Evolutionary conservation across 768 basidiomycete species (phyloP).

Genomic region (Lactifluus piperatus): DNA sequence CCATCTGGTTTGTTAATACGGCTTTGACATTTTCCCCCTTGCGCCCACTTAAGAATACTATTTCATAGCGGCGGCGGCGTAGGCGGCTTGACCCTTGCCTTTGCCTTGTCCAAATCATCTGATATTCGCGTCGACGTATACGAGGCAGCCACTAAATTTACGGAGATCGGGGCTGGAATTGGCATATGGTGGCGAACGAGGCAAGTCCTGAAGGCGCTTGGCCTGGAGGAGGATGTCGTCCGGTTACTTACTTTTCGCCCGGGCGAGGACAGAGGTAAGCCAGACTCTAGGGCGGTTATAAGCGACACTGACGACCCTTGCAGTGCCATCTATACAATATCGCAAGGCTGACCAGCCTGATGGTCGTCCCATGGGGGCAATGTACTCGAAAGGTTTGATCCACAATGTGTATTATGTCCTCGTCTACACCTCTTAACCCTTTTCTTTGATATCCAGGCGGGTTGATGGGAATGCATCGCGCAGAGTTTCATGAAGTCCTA

Average conservation of each 20-base stretch:
- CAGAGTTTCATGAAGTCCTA: slow-evolving; percentile 56
- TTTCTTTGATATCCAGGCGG: slow-evolving; percentile 21
- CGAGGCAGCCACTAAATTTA: slow-evolving; percentile 26
- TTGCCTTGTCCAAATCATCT: slow-evolving; percentile 23
- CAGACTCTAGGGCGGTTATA: background rate
- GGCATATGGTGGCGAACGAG: slow-evolving; percentile 31
- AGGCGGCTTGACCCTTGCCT: slow-evolving; percentile 26
- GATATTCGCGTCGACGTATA: slow-evolving; percentile 29
- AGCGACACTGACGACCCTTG: background rate
- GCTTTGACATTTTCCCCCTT: slow-evolving; percentile 11
- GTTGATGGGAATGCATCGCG: slow-evolving; percentile 43
- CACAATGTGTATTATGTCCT: background rate
- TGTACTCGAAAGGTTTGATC: slow-evolving; percentile 48
- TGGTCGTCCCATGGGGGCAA: slow-evolving; percentile 44
- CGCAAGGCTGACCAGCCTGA: slow-evolving; percentile 53
- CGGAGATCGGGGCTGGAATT: slow-evolving; percentile 28
- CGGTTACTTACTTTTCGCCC: slow-evolving; percentile 22
- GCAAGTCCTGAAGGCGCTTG: slow-evolving; percentile 23
- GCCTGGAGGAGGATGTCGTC: slow-evolving; percentile 24
- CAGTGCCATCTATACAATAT: slow-evolving; percentile 46
- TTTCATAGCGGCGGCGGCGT: slow-evolving; percentile 24
- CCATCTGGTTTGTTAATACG: slow-evolving; percentile 40
- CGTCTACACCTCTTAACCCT: background rate
- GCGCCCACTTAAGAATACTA: background rate
- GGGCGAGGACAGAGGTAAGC: slow-evolving; percentile 13